Percentiles rank a stretch among this genome's conserved stretches.
Evolutionary conservation across 73 alveolate species (phyloP).

Genomic region (Uronychia binucleata): DNA sequence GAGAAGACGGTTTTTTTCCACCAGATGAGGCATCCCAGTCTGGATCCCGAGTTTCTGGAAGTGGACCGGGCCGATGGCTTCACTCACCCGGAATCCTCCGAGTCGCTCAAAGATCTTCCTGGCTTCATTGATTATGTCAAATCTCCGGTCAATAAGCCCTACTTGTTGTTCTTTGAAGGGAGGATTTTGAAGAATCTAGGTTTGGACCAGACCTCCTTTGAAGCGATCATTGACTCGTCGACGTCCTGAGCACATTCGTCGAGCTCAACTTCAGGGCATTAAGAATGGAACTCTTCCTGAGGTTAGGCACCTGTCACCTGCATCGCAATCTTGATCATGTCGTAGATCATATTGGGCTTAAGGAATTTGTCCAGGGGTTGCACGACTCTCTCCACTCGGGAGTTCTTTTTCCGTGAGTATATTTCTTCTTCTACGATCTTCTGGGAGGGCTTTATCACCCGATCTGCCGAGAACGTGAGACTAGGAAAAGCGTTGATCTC

Average conservation of each 20-base stretch:
- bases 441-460: not conserved
- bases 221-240: not conserved
- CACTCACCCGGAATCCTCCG: not conserved
- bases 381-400: not conserved
- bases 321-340: not conserved
- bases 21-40: not conserved
- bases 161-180: not conserved
- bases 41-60: not conserved
- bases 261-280: not conserved
- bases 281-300: not conserved
- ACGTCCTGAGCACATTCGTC: not conserved
- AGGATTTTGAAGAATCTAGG: not conserved
- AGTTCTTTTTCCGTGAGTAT: not conserved
- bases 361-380: not conserved
- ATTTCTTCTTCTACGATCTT: not conserved
- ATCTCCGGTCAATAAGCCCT: not conserved
- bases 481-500: not conserved
- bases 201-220: not conserved
- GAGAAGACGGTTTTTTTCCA: not conserved
- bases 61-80: not conserved
- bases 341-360: not conserved
- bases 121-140: not conserved
- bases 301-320: not conserved
- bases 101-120: conserved; percentile 1
- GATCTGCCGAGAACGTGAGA: not conserved